Evolutionary conservation across 2,329 filamentous ascomycete genomes (phyloP), one percentile per base, ranked within the genome.

Genomic region (Pseudonectria buxi): DNA sequence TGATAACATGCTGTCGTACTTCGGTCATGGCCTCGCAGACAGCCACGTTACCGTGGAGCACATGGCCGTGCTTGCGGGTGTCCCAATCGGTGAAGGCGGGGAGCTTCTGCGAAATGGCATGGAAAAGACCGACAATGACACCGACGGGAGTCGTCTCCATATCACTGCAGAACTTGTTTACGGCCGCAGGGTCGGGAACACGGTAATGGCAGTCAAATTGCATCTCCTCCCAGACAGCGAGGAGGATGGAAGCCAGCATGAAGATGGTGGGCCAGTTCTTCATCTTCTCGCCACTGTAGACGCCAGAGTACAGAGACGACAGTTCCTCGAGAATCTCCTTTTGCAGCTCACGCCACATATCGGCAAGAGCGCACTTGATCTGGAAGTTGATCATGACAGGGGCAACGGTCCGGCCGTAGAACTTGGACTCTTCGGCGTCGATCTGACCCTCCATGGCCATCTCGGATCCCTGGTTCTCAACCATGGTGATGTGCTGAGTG

Each of bases 381-480:
- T 95, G 87, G 77, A 95, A 95, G 72, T 95, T 96, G 76, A 96
- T 94, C 89, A 96, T 94, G 58, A 95, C 89, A 10, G 90, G 90
- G 12, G 90, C 90, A 44, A 95, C 81, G 25, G 83, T 89, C 70
- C 90, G 90, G 55, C 89, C 89, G 52, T 76, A 83, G 71, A 83
- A 95, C 59, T 86, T 92, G 47, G 87, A 94, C 35, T 82, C 77
- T 53, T 86, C 78, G 54, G 92, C 85, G 33, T 90, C 80, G 46
- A 96, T 90, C 67, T 86, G 83, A 46, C 89, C 90, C 36, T 85
- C 73, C 57, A 89, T 71, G 15, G 71, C 67, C 44, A 87, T 78
- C 55, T 95, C 87, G 11, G 86, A 81, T 14, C 86, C 85, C 40
- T 92, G 76, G 48, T 86, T 87, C 65, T 95, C 87, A 16, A 95